phyloP scores from a whole-genome alignment of 805 yeast species.

The Zygosaccharomyces rouxii region DNA sequence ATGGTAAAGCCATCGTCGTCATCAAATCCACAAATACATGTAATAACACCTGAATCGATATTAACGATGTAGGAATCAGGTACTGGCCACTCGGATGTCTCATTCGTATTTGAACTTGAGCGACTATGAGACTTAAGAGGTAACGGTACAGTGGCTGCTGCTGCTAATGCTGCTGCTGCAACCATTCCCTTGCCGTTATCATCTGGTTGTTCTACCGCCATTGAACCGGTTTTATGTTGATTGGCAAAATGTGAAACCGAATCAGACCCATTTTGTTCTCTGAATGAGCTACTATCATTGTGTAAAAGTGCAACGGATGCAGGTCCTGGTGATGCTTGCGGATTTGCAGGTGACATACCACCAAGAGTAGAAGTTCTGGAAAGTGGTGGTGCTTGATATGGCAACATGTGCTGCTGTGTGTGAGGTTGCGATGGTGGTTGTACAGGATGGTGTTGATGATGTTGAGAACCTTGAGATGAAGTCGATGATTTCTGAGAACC shows the following conservation, averaged over 20 bases:
- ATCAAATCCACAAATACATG: constrained; percentile 81
- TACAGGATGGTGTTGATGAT: constrained; percentile 17
- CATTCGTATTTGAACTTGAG: constrained; percentile 5
- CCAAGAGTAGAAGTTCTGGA: constrained; percentile 13
- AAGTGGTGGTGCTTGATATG: constrained; percentile 15
- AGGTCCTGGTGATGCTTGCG: constrained; percentile 43
- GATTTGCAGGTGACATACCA: constrained; percentile 18
- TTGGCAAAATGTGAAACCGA: constrained; percentile 17
- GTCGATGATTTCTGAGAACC: neutral
- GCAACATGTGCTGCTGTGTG: neutral
- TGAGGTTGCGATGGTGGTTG: constrained; percentile 7
- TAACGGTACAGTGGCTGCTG: constrained; percentile 73
- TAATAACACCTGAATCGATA: constrained; percentile 79
- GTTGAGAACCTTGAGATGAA: constrained; percentile 6
- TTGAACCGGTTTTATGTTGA: constrained; percentile 1
- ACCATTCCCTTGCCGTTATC: constrained; percentile 48
- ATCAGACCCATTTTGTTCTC: constrained; percentile 8
- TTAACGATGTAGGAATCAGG: constrained; percentile 56
- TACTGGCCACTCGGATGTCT: constrained; percentile 21
- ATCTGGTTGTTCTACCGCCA: neutral
- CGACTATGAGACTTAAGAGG: constrained; percentile 38
- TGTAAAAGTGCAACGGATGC: constrained; percentile 40
- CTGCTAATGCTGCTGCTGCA: constrained; percentile 81
- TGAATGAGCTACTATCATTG: constrained; percentile 12
- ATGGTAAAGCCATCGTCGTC: constrained; percentile 93